phyloP scores from a whole-genome alignment of 441 rosid species.

The Populus trichocarpa region DNA sequence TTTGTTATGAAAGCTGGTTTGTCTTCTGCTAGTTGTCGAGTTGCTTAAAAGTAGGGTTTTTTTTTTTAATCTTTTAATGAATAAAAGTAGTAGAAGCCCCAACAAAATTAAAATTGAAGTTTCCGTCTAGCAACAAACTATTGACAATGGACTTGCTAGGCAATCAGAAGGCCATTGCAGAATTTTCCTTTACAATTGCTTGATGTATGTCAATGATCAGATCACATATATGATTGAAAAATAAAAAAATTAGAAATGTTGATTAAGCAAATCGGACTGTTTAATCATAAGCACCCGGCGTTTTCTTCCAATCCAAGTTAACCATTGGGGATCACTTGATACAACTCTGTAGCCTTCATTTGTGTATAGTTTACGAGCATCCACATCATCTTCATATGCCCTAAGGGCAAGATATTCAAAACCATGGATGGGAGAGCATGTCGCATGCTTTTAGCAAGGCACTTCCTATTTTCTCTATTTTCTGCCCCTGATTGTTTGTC shows the following conservation, averaged over 20 bases:
- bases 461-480: slow-evolving; percentile 42
- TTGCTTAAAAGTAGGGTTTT: too few species aligned
- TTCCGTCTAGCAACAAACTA: too few species aligned
- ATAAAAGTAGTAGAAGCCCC: too few species aligned
- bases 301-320: slow-evolving; percentile 69
- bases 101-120: too few species aligned
- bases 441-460: slow-evolving; percentile 72
- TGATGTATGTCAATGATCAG: background rate
- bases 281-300: slow-evolving; percentile 75
- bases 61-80: too few species aligned
- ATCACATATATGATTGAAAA: background rate
- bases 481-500: slow-evolving; percentile 47
- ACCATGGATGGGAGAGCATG: slow-evolving; percentile 46
- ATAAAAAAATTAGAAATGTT: background rate
- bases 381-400: slow-evolving; percentile 74
- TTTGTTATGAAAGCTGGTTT: too few species aligned
- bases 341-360: slow-evolving; percentile 67
- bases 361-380: slow-evolving; percentile 52
- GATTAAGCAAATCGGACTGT: slow-evolving; percentile 13
- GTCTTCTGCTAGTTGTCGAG: too few species aligned
- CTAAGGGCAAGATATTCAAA: slow-evolving; percentile 56
- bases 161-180: too few species aligned
- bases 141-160: too few species aligned
- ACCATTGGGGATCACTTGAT: slow-evolving; percentile 64
- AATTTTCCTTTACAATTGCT: too few species aligned